Evolutionary conservation across 179 eudicot genomes (phyloP).

Genomic region (Beta macrorhiza): DNA sequence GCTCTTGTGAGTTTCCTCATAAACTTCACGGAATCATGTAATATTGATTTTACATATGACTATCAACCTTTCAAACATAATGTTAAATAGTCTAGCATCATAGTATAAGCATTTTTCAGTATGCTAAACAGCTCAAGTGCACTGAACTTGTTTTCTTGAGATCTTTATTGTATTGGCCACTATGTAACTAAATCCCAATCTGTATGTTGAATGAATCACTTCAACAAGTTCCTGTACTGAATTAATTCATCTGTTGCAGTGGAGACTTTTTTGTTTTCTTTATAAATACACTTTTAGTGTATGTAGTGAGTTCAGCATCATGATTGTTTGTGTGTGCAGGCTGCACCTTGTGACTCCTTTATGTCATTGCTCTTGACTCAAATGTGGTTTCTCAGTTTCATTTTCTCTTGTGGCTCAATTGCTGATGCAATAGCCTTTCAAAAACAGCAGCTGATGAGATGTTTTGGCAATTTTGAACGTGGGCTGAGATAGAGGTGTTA

Average conservation of each 20-base stretch:
- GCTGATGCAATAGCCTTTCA: background rate
- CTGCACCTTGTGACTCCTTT: no score
- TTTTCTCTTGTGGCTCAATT: background rate
- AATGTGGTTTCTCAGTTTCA: background rate
- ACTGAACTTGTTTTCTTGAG: background rate
- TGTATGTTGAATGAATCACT: background rate
- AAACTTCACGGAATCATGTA: background rate
- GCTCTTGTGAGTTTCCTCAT: background rate
- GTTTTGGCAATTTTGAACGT: background rate
- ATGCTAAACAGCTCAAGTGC: background rate
- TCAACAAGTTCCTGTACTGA: background rate
- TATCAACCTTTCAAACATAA: background rate
- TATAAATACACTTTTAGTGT: no score
- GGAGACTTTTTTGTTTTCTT: no score
- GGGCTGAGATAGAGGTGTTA: background rate
- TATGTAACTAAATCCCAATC: background rate
- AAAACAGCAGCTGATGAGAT: background rate
- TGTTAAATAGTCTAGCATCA: background rate
- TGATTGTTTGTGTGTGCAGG: background rate
- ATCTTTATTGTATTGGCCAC: background rate
- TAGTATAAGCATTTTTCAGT: background rate
- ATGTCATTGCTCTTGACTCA: no score
- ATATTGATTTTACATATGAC: background rate
- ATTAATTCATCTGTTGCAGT: background rate
- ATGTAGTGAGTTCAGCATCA: background rate